Conservation (phyloP, 1,139 yeast genomes). For the Pichia sp. region DNA sequence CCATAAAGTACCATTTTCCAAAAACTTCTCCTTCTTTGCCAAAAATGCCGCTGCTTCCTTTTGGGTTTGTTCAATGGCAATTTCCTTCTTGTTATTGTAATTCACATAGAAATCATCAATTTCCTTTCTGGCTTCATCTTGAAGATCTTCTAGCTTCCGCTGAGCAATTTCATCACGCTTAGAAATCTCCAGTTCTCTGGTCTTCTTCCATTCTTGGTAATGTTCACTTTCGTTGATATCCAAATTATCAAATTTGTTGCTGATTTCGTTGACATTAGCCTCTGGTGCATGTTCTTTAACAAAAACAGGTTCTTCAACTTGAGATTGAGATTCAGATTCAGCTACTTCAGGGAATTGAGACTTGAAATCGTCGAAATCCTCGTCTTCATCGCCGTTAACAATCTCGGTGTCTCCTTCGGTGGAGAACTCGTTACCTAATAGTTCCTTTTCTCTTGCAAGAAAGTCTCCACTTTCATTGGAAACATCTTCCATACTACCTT, state of each 20-base stretch:
- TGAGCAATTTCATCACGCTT: constrained; percentile 73
- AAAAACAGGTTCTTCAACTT: constrained; percentile 17
- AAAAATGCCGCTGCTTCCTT: constrained; percentile 66
- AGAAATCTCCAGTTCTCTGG: constrained; percentile 72
- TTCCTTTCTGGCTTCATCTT: constrained; percentile 73
- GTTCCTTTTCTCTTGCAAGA: constrained; percentile 75
- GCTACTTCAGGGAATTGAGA: constrained; percentile 61
- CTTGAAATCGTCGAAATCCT: constrained; percentile 55
- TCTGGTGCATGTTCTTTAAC: constrained; percentile 18
- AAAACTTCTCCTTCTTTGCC: constrained; percentile 71
- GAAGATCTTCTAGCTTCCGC: constrained; percentile 58
- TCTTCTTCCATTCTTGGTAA: constrained; percentile 73
- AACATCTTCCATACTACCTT: constrained; percentile 28
- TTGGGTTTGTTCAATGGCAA: constrained; percentile 53
- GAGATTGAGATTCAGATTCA: constrained; percentile 7
- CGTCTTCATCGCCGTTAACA: constrained; percentile 28
- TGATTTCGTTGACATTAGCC: constrained; percentile 14
- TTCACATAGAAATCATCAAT: constrained; percentile 92
- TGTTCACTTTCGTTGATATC: constrained; percentile 44
- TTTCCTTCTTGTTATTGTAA: constrained; percentile 80
- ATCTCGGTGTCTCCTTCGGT: constrained; percentile 56
- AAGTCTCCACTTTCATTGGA: constrained; percentile 43
- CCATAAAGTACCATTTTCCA: constrained; percentile 76
- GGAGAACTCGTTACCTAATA: constrained; percentile 68
- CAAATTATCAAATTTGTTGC: constrained; percentile 19